phyloP scores from a whole-genome alignment of 352 stramenopile genomes.

The Aphanomyces cochlioides region DNA sequence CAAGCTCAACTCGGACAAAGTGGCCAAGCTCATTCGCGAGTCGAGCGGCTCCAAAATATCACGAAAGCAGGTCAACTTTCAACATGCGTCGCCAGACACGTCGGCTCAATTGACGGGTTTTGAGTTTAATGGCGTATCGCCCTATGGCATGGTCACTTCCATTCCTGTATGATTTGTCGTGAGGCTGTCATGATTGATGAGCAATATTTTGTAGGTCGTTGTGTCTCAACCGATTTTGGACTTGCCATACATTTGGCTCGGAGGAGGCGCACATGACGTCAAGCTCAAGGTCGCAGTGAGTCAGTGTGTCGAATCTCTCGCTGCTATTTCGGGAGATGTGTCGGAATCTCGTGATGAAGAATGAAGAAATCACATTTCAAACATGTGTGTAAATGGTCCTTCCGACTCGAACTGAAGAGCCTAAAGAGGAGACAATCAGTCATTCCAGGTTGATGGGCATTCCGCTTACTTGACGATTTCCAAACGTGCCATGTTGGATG shows the following conservation, averaged over 20 bases:
- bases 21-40: conserved; percentile 53
- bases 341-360: conserved; percentile 33
- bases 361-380: conserved; percentile 19
- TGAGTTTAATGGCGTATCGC: conserved; percentile 76
- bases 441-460: background rate
- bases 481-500: conserved; percentile 23
- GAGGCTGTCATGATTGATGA: background rate
- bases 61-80: conserved; percentile 86
- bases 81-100: conserved; percentile 67
- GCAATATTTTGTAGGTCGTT: conserved; percentile 46
- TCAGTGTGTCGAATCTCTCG: conserved; percentile 54
- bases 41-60: conserved; percentile 21
- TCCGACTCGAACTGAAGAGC: conserved; percentile 18
- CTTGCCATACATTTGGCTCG: conserved; percentile 72
- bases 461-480: conserved; percentile 17
- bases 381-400: conserved; percentile 30
- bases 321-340: conserved; percentile 53
- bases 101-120: conserved; percentile 80
- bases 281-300: conserved; percentile 73
- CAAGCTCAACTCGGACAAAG: conserved; percentile 66
- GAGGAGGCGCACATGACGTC: conserved; percentile 64
- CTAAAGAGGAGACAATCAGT: background rate
- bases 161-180: conserved; percentile 47
- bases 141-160: conserved; percentile 68
- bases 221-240: conserved; percentile 53